Base-by-base conservation (phyloP, 208 protist species). In the Leishmania tarentolae region DNA sequence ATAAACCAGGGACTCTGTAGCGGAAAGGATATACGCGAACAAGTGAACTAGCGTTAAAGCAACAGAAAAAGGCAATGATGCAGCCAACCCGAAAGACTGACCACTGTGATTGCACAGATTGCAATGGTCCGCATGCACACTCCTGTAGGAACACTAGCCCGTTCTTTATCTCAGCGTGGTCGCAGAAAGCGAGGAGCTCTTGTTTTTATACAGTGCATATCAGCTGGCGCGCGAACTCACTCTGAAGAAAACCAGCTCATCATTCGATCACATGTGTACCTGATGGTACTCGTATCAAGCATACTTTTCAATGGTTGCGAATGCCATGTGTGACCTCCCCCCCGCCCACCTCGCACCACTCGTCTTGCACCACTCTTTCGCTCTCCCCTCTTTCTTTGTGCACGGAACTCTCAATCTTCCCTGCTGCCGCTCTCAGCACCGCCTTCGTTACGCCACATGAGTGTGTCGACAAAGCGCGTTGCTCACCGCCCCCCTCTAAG, bases 371-470 rank as follows among this genome's bases (percentile, higher is more conserved):
- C 40, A 11, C 3, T 50, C 42, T 44, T 53, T 73, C 21, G 68
- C 75, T 81, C 68, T 82, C 79, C 83, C 24, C 52, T 31, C 37
- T 53, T 77, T 46, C 61, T 44, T 76, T 79, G 37, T 35, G 50
- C 57, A 52, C 44, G 35, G 53, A 37, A 17, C 77, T 24, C 57
- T 40, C 47, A 9, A 31, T 72, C 68, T 52, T 31, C 71, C 50
- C 2, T 69, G 63, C 35, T 44, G 63, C 0, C n/a, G 1, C 42
- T 5, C 42, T 69, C 35, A 61, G 56, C 56, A 61, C 28, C 19
- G 28, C 56, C 4, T n/a, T 9, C 56, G 24, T 31, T n/a, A 61
- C 24, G 21, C 56, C 56, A 61, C 56, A 31, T 61, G 8, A 21
- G n/a, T 31, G 24, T 11, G 24, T 21, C 56, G 17, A 61, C 56